Conservation (phyloP, 2,329 filamentous ascomycete species). For the Dactylellina haptotyla region DNA sequence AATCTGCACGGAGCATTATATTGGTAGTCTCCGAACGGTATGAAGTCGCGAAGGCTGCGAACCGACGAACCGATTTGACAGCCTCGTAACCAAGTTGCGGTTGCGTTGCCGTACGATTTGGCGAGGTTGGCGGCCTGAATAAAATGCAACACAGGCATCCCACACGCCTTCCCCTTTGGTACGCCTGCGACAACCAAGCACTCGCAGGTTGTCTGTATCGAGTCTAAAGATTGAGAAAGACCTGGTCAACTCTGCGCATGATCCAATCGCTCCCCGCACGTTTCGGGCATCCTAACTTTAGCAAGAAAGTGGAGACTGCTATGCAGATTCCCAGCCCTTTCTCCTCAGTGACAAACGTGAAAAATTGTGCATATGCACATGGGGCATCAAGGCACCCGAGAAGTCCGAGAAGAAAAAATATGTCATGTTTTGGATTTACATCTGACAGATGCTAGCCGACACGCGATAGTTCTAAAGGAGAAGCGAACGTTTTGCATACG, state of each 20-base stretch:
- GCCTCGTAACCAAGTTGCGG: neutral
- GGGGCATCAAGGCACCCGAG: no score
- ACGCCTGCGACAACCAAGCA: conserved; percentile 2
- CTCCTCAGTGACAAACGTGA: no score
- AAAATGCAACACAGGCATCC: neutral
- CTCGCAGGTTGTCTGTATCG: neutral
- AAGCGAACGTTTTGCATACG: no score
- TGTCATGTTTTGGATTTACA: no score
- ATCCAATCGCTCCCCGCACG: neutral
- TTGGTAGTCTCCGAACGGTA: neutral
- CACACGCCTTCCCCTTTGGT: conserved; percentile 12
- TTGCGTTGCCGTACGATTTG: neutral
- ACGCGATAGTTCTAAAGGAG: no score
- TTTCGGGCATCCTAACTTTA: conserved; percentile 15
- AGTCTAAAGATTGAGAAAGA: neutral
- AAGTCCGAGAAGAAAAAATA: no score
- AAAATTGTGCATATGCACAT: no score
- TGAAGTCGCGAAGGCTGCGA: neutral
- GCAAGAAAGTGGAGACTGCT: neutral
- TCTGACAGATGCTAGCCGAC: no score
- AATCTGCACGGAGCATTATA: neutral
- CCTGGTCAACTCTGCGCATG: neutral
- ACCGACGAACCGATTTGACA: neutral
- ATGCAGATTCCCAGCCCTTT: neutral
- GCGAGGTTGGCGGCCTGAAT: conserved; percentile 1